These are phyloP conservation scores for Parmelia sp. DNA, from an alignment of 495 filamentous ascomycete genomes.

Conservation along the genomic window DNA sequence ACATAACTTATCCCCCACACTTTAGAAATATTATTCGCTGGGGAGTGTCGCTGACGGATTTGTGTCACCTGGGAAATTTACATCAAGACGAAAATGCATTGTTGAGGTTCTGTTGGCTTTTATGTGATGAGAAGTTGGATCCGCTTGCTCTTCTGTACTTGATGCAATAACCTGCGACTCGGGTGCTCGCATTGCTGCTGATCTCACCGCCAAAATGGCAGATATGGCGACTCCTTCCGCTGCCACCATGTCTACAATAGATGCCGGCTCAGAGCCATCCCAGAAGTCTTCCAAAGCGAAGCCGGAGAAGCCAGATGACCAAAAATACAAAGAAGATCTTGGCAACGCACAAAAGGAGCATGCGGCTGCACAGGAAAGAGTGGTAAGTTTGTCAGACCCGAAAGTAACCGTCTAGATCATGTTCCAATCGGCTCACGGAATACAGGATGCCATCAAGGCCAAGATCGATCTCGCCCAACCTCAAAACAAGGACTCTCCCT, in stretches of 20 bases:
- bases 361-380: constrained; percentile 59
- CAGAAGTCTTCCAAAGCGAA: constrained; percentile 25
- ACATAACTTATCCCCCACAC: background rate
- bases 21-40: background rate
- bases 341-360: constrained; percentile 78
- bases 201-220: constrained; percentile 19
- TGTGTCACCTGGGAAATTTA: background rate
- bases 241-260: constrained; percentile 26
- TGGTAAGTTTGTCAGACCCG: constrained; percentile 52
- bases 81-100: background rate
- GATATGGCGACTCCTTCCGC: constrained; percentile 27
- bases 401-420: background rate
- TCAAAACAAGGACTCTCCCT: constrained; percentile 66
- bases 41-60: too few species aligned
- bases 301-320: constrained; percentile 64
- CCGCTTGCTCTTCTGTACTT: background rate
- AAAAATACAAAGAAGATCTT: constrained; percentile 61
- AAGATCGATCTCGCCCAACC: constrained; percentile 75
- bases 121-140: background rate
- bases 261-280: constrained; percentile 23
- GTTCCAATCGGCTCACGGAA: background rate
- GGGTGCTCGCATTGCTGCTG: constrained; percentile 2
- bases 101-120: background rate
- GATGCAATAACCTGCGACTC: constrained; percentile 6
- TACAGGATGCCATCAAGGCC: constrained; percentile 72